These are phyloP conservation scores for Penicillium concentricum DNA, from an alignment of 2,329 filamentous ascomycete species.

Conservation along the genomic window DNA sequence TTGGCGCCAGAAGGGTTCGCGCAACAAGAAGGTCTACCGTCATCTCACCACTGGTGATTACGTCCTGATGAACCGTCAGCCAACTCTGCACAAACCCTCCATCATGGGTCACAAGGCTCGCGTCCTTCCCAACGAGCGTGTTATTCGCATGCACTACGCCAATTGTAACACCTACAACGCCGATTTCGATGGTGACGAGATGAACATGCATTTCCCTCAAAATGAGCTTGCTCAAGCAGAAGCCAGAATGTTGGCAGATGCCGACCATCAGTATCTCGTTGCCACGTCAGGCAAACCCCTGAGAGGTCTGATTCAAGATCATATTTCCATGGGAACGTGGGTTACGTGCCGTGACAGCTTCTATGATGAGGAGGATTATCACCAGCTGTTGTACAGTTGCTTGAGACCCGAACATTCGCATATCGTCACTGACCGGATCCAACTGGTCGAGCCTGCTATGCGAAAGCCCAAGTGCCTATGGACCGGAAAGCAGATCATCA, in stretches of 20 bases:
- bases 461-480: slow-evolving; percentile 78
- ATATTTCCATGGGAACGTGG: slow-evolving; percentile 90
- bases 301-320: slow-evolving; percentile 95
- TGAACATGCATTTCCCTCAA: slow-evolving; percentile 99
- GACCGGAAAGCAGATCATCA: slow-evolving; percentile 96
- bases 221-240: slow-evolving; percentile 93
- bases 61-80: slow-evolving; percentile 97
- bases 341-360: slow-evolving; percentile 90
- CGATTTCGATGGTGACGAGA: slow-evolving; percentile 98
- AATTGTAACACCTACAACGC: slow-evolving; percentile 99
- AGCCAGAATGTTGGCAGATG: slow-evolving; percentile 89
- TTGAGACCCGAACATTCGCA: slow-evolving; percentile 87
- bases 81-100: slow-evolving; percentile 95
- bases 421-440: slow-evolving; percentile 76
- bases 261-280: slow-evolving; percentile 94
- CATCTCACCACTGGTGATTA: slow-evolving; percentile 96
- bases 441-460: slow-evolving; percentile 76
- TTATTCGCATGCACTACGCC: slow-evolving; percentile 98
- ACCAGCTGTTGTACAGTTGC: slow-evolving; percentile 89
- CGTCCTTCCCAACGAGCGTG: slow-evolving; percentile 91
- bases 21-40: slow-evolving; percentile 94
- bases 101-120: slow-evolving; percentile 97
- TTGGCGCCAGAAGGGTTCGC: slow-evolving; percentile 68
- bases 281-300: slow-evolving; percentile 91
- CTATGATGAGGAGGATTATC: slow-evolving; percentile 83